Percentiles rank a stretch among this genome's conserved stretches.
Evolutionary conservation across 371 early-diverging fungal genomes (phyloP).

Genomic region (Mortierella sp.): DNA sequence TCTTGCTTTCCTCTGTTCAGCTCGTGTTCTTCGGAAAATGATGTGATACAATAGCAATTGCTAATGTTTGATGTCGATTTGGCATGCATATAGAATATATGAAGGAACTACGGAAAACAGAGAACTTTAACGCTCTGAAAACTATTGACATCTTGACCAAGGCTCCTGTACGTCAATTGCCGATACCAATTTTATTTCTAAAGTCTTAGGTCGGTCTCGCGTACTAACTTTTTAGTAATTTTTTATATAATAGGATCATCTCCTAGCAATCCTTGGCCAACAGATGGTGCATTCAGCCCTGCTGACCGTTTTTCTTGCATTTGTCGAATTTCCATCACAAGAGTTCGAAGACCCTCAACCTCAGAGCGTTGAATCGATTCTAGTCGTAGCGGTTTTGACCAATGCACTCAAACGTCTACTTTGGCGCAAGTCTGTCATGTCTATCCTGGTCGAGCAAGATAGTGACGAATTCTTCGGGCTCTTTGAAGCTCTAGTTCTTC

Average conservation of each 20-base stretch:
- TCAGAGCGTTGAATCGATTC: constrained; percentile 45
- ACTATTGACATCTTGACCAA: constrained; percentile 46
- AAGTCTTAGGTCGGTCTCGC: background rate
- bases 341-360: constrained; percentile 34
- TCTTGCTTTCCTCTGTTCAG: background rate
- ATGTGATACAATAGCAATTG: no score
- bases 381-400: constrained; percentile 45
- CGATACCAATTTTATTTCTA: background rate
- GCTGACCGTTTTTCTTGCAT: constrained; percentile 34
- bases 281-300: constrained; percentile 35
- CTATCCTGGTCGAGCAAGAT: constrained; percentile 28
- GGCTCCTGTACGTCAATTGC: constrained; percentile 30
- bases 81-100: constrained; percentile 31
- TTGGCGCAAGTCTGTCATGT: constrained; percentile 49
- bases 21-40: background rate
- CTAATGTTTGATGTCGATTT: background rate
- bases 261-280: constrained; percentile 31
- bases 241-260: constrained; percentile 23
- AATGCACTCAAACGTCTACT: constrained; percentile 44
- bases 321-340: constrained; percentile 47
- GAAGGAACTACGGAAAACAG: constrained; percentile 31
- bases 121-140: constrained; percentile 42
- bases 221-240: background rate
- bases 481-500: constrained; percentile 44
- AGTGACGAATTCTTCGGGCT: constrained; percentile 46